Conservation (phyloP, 208 protist species). For the Acanthamoeba sp. region DNA sequence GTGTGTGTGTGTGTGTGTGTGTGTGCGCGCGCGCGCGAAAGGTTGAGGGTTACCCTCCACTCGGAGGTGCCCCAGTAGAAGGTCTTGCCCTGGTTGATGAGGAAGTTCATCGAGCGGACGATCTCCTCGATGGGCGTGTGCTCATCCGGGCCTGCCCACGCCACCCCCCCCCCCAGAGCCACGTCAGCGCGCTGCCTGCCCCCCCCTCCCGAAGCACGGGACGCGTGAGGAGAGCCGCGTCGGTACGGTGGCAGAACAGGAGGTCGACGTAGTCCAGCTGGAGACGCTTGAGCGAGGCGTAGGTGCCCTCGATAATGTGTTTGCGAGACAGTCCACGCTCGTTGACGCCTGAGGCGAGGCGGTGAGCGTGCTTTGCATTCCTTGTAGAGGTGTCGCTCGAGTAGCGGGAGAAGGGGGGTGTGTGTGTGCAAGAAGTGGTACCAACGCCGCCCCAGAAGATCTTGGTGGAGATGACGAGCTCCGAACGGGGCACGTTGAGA, state of each 20-base stretch:
- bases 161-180: background rate
- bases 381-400: background rate
- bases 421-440: background rate
- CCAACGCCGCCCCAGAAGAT: constrained; percentile 79
- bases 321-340: constrained; percentile 75
- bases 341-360: constrained; percentile 63
- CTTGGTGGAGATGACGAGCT: constrained; percentile 84
- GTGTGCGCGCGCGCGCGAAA: background rate
- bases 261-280: constrained; percentile 77
- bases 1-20: no score
- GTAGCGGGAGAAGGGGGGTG: no score
- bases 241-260: constrained; percentile 75
- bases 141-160: constrained; percentile 64
- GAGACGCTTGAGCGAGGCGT: constrained; percentile 65
- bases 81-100: constrained; percentile 80
- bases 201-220: background rate
- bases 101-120: constrained; percentile 78
- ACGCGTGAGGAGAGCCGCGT: background rate
- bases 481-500: constrained; percentile 61
- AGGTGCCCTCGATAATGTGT: constrained; percentile 69
- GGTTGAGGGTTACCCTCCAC: constrained; percentile 72
- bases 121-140: constrained; percentile 84
- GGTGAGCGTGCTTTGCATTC: background rate
- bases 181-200: background rate
- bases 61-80: constrained; percentile 88